Percentiles rank a stretch among this genome's conserved stretches.
Evolutionary conservation across 768 basidiomycete genomes (phyloP).

Genomic region (Rhizopogon rudus): DNA sequence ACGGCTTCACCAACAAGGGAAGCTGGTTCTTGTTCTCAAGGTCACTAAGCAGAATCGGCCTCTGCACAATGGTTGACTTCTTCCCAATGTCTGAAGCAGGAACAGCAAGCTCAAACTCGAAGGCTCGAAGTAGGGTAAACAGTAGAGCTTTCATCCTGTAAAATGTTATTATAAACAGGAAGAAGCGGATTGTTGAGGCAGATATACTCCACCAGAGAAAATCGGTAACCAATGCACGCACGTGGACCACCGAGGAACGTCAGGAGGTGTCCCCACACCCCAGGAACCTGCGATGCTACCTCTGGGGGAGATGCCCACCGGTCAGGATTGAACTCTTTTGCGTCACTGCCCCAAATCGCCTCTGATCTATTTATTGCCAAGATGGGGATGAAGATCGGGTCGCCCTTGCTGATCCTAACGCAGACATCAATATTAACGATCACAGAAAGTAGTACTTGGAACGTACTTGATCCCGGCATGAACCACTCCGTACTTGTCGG

Average conservation of each 20-base stretch:
- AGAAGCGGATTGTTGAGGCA: neutral
- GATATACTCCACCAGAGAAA: constrained; percentile 55
- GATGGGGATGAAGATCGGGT: constrained; percentile 47
- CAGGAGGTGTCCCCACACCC: constrained; percentile 55
- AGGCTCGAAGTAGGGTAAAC: constrained; percentile 46
- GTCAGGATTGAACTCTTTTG: constrained; percentile 61
- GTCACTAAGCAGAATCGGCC: constrained; percentile 40
- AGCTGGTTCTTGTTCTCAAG: constrained; percentile 36
- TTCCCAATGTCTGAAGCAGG: constrained; percentile 35
- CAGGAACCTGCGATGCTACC: constrained; percentile 41
- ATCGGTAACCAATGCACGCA: constrained; percentile 65
- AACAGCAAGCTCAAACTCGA: constrained; percentile 50
- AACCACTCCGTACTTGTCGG: constrained; percentile 37
- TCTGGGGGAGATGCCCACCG: constrained; percentile 52
- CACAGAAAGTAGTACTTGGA: neutral
- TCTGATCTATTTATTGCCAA: constrained; percentile 45
- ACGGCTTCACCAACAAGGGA: constrained; percentile 29
- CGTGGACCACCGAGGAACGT: constrained; percentile 63
- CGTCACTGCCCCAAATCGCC: constrained; percentile 60
- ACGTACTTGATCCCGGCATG: constrained; percentile 35
- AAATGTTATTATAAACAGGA: neutral
- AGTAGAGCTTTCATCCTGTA: constrained; percentile 37
- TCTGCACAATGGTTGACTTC: constrained; percentile 30
- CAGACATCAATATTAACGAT: neutral
- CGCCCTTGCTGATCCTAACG: constrained; percentile 39